Evolutionary conservation across 768 basidiomycete genomes (phyloP), one percentile per base, ranked within the genome.

Genomic region (Trametes meyenii): DNA sequence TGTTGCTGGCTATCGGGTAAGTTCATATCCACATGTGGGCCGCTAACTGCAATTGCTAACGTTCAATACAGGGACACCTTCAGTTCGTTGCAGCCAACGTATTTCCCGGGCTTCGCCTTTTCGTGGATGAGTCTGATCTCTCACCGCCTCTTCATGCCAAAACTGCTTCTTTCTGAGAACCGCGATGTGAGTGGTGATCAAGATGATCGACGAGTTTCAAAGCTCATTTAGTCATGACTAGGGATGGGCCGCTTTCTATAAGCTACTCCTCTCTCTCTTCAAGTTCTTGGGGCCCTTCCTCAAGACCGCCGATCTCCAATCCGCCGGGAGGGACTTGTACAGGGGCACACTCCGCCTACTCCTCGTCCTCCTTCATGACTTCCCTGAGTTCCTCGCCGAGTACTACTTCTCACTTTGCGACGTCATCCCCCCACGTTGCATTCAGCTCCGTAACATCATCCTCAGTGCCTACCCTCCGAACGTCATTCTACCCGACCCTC

Each of bases 121-220:
- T 96, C 95, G 16, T 99, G 96, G 96, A 88, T 98, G 83, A 90
- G 90, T 65, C 81, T 98, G 46, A 88, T 99, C 70, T 98, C 97
- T 23, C 97, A 98, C 76, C 83, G 96, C 56, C 79, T 94, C 60
- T 97, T 98, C 83, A 96, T 99, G 94, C 96, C 97, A 14, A 96
- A 97, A 73, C 75, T 99, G 48, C 80, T 98, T 39, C 75, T 90
- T 40, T 87, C 91, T 21, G 88, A 93, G 72, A 92, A 94, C 71
- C 86, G 94, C 52, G 96, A 96, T 81, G 89, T 91, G 64, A 58
- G 77, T 62, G 64, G n/a, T 8, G 3, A 8, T 19, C 8, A 2
- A 23, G 16, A 19, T 49, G 17, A 54, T n/a, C 7, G 11, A 7
- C 60, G 50, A 24, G 43, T n/a, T 12, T 33, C 3, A 17, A 13